These are phyloP conservation scores for Plasmodium gaboni DNA, from an alignment of 169 alveolate genomes.

Conservation along the genomic window DNA sequence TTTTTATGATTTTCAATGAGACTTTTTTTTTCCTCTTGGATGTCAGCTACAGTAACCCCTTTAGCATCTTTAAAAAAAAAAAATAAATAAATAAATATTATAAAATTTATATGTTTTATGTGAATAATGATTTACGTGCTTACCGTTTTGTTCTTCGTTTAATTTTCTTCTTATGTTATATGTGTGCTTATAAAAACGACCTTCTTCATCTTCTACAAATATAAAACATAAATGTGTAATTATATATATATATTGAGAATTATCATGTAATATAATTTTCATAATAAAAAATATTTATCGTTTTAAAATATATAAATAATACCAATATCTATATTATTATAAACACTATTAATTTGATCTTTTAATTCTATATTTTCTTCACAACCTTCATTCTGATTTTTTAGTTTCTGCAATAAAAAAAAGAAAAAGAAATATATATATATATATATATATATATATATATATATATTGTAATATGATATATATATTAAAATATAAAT, in stretches of 20 bases:
- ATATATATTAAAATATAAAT: not conserved
- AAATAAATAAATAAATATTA: not conserved
- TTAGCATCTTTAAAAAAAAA: constrained; percentile 13
- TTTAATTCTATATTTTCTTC: constrained; percentile 29
- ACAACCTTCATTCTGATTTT: not conserved
- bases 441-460: not conserved
- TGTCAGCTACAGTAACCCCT: constrained; percentile 25
- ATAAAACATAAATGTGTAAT: not conserved
- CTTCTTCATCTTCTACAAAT: constrained; percentile 5
- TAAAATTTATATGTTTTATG: not conserved
- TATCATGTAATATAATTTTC: not conserved
- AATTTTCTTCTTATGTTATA: constrained; percentile 50
- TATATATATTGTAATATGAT: not conserved
- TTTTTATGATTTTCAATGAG: constrained; percentile 30
- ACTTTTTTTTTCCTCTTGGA: constrained; percentile 31
- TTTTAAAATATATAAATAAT: not conserved
- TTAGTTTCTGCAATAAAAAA: constrained; percentile 30
- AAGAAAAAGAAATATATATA: too few relatives aligned
- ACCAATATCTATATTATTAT: constrained; percentile 23
- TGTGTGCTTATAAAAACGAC: constrained; percentile 36
- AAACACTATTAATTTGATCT: constrained; percentile 35
- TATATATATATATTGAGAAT: not conserved
- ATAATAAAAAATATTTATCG: not conserved
- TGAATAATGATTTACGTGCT: not conserved
- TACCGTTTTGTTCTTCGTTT: constrained; percentile 47